Evolutionary conservation across 305 asterid species (phyloP).

Genomic region (Solanum hybrid): DNA sequence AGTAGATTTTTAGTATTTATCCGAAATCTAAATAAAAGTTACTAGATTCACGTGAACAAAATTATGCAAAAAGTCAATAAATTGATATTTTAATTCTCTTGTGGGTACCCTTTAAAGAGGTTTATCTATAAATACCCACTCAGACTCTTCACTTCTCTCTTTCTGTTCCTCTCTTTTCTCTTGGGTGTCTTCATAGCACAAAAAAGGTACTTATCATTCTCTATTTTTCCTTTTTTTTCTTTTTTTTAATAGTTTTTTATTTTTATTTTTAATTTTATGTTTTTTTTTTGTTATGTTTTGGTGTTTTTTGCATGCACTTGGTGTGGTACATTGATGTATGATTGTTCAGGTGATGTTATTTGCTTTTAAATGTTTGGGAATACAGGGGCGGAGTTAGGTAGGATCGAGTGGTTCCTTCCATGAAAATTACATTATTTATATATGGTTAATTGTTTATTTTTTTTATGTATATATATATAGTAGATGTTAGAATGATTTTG

Average conservation of each 20-base stretch:
- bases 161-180: conserved; percentile 15
- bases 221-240: not conserved
- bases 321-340: not conserved
- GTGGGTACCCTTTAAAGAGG: not conserved
- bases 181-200: not conserved
- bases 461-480: too few species aligned
- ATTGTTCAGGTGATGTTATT: too few species aligned
- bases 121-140: conserved; percentile 23
- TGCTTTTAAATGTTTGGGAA: not conserved
- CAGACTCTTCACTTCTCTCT: not conserved
- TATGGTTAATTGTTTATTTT: too few species aligned
- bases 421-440: too few species aligned
- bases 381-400: not conserved
- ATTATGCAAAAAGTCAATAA: not conserved
- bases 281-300: too few species aligned
- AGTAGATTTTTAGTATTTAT: not conserved
- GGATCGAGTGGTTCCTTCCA: not conserved
- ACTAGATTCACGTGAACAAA: not conserved
- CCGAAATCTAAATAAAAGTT: not conserved
- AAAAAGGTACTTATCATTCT: conserved; percentile 19
- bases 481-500: not conserved
- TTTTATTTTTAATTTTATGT: not conserved
- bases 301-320: not conserved
- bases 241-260: not conserved
- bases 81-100: not conserved